Conservation (phyloP, 805 yeast genomes). For the Zygosaccharomyces siamensis region DNA sequence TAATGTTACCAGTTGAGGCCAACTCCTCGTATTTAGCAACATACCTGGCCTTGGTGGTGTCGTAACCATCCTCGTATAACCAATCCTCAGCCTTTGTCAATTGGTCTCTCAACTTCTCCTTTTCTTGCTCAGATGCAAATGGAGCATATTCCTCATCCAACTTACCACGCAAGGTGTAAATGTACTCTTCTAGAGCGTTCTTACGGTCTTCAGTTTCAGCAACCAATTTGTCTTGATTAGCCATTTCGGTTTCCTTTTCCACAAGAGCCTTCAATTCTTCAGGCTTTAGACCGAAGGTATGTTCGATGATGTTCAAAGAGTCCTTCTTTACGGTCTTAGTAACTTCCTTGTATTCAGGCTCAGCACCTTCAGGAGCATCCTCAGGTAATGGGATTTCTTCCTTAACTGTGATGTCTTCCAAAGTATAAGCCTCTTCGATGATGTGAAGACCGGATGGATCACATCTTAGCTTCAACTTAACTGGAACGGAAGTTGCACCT, state of each 20-base stretch:
- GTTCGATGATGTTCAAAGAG: slow-evolving; percentile 58
- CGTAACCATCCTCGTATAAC: slow-evolving; percentile 97
- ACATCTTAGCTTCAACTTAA: slow-evolving; percentile 91
- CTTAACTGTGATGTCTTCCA: slow-evolving; percentile 83
- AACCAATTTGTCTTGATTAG: slow-evolving; percentile 89
- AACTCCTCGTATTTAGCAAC: slow-evolving; percentile 97
- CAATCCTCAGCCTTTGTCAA: slow-evolving; percentile 91
- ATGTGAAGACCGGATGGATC: slow-evolving; percentile 95
- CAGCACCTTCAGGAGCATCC: slow-evolving; percentile 53
- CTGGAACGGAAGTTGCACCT: slow-evolving; percentile 73
- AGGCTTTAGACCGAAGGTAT: slow-evolving; percentile 58
- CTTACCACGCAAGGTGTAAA: slow-evolving; percentile 95
- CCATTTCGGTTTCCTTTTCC: slow-evolving; percentile 81
- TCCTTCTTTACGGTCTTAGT: slow-evolving; percentile 92
- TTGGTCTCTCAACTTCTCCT: slow-evolving; percentile 66
- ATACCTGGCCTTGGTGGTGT: slow-evolving; percentile 92
- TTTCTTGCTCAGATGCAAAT: slow-evolving; percentile 89
- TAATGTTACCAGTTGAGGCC: slow-evolving; percentile 88
- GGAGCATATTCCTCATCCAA: slow-evolving; percentile 84
- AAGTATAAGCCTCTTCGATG: slow-evolving; percentile 90
- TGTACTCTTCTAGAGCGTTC: slow-evolving; percentile 97
- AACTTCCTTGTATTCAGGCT: slow-evolving; percentile 83
- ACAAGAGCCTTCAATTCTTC: slow-evolving; percentile 52
- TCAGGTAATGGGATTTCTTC: slow-evolving; percentile 67
- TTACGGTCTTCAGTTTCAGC: slow-evolving; percentile 98